Evolutionary conservation across 106 monocot species (phyloP), one percentile per base, ranked within the genome.

Genomic region (Phalaenopsis equestris): DNA sequence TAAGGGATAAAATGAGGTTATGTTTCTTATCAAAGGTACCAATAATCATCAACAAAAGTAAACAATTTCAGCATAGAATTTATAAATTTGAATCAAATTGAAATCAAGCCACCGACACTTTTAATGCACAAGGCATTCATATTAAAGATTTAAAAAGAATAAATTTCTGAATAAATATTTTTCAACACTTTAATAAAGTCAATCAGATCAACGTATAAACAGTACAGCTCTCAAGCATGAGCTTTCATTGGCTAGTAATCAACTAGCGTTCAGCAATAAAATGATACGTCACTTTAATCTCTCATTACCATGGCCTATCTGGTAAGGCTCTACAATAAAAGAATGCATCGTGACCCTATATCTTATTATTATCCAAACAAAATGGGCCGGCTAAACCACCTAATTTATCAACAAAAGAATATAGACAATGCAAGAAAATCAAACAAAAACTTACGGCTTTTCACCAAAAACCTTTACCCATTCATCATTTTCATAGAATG

Each of bases 401-500:
- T 39, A 11, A 36, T 19, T 12, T 3, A 42, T 55, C 14, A 70
- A 70, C 14, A 10, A 39, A 24, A 70, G 41, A 39, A 70, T 39
- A 16, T 70, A 21, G 39, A 11, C 36, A 39, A 38, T 38, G 36
- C 37, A 70, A 70, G 38, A 38, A 58, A 21, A 19, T 58, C 15
- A 49, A 49, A 49, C 10, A 45, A 48, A 48, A 83, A 86, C 91
- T 86, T 91, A 94, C 94, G 91, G 94, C 85, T 94, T 91, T 17
- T 78, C 37, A 8, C 89, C 94, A 80, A 89, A 94, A 70, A 86
- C 5, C 41, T 88, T 80, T n/a, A 88, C 55, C 94, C 94, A 94
- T 85, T 82, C 91, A 78, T 94, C 83, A n/a, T 80, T 94, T 81
- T 94, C 94, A 78, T 90, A 94, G 61, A 88, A 94, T 16, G 94